Evolutionary conservation across 73 alveolate species (phyloP).

Genomic region (Paramecium caudatum): DNA sequence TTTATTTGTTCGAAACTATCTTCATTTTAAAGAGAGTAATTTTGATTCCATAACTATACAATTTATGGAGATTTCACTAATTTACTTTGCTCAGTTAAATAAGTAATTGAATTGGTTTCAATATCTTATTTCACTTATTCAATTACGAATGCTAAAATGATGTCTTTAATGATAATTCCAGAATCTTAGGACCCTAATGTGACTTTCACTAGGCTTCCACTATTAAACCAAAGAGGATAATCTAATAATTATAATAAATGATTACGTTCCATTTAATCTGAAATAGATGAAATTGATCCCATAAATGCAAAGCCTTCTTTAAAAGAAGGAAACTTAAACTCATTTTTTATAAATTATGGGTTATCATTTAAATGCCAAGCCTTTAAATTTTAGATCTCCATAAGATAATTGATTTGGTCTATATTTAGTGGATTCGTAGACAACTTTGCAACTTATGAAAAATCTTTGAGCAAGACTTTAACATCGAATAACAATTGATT

Average conservation of each 20-base stretch:
- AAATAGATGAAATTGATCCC: not conserved
- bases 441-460: slow-evolving; percentile 12
- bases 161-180: slow-evolving; percentile 1
- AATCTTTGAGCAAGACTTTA: slow-evolving; percentile 22
- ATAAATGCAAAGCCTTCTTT: slow-evolving; percentile 25
- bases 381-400: not conserved
- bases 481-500: slow-evolving; percentile 20
- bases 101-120: not conserved
- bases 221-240: slow-evolving; percentile 20
- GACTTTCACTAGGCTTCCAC: not conserved
- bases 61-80: not conserved
- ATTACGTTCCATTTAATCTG: slow-evolving; percentile 43
- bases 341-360: not conserved
- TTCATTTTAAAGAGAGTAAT: slow-evolving; percentile 6
- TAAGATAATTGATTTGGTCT: slow-evolving; percentile 5
- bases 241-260: not conserved
- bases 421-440: not conserved
- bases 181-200: not conserved
- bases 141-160: not conserved
- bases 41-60: not conserved
- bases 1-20: not conserved
- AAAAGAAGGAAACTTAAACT: slow-evolving; percentile 34
- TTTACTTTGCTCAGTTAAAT: not conserved
- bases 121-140: not conserved
- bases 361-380: not conserved